Percentiles rank a stretch among this genome's conserved stretches.
phyloP scores from a whole-genome alignment of 2,329 filamentous ascomycete genomes.

The Pestalotiopsis sp. region DNA sequence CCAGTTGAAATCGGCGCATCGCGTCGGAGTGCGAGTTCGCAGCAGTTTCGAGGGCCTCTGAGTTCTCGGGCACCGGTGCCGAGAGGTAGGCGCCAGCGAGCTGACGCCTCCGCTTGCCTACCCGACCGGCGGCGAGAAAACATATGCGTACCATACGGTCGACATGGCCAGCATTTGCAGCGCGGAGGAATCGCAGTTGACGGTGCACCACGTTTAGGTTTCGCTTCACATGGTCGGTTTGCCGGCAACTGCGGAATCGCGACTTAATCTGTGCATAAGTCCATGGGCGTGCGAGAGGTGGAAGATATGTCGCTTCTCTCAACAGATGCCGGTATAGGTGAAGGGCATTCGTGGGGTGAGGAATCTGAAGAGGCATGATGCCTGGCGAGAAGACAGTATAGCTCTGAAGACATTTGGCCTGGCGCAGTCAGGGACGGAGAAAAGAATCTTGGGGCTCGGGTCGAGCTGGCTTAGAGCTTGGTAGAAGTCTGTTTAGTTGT shows the following conservation, averaged over 20 bases:
- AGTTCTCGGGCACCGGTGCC: slow-evolving; percentile 37
- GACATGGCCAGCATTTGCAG: slow-evolving; percentile 52
- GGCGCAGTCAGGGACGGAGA: not conserved
- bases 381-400: not conserved
- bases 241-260: slow-evolving; percentile 44
- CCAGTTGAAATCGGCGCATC: not conserved
- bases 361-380: slow-evolving; percentile 35
- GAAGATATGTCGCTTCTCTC: slow-evolving; percentile 61
- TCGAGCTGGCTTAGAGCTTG: no score
- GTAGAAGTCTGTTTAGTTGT: no score
- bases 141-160: slow-evolving; percentile 48
- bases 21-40: not conserved
- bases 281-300: slow-evolving; percentile 46
- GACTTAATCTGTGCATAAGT: slow-evolving; percentile 42
- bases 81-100: slow-evolving; percentile 42
- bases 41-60: slow-evolving; percentile 37
- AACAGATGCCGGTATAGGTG: slow-evolving; percentile 60
- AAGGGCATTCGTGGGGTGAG: slow-evolving; percentile 31
- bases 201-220: slow-evolving; percentile 42
- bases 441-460: no score
- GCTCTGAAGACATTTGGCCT: not conserved
- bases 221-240: slow-evolving; percentile 20
- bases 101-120: slow-evolving; percentile 50
- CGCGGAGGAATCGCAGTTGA: slow-evolving; percentile 48
- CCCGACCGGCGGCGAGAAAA: slow-evolving; percentile 50